Percentiles rank a stretch among this genome's conserved stretches.
phyloP scores from a whole-genome alignment of 2,329 filamentous ascomycete species.

The Sclerotinia spermophila region DNA sequence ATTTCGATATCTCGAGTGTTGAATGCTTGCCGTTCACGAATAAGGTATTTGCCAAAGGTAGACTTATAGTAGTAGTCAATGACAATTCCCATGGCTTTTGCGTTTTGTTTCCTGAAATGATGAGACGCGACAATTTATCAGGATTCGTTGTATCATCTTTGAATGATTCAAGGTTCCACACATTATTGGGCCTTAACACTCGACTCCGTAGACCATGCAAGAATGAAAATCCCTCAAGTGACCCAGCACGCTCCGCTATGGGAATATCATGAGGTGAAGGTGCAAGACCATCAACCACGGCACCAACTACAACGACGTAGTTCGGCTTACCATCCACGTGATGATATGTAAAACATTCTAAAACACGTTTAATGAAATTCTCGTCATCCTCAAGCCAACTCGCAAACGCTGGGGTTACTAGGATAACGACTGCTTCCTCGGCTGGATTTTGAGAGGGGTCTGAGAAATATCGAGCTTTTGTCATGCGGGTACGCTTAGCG shows the following conservation, averaged over 20 bases:
- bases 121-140: slow-evolving; percentile 26
- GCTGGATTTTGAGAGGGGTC: neutral
- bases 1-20: slow-evolving; percentile 50
- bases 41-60: slow-evolving; percentile 74
- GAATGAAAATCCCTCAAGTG: slow-evolving; percentile 48
- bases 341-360: slow-evolving; percentile 23
- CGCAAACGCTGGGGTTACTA: slow-evolving; percentile 37
- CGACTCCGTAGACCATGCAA: slow-evolving; percentile 43
- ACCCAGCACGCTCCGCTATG: neutral
- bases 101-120: slow-evolving; percentile 23
- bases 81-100: neutral
- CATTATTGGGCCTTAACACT: slow-evolving; percentile 37
- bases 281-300: slow-evolving; percentile 54
- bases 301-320: slow-evolving; percentile 43
- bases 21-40: slow-evolving; percentile 66
- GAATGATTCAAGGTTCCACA: slow-evolving; percentile 1
- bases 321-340: neutral
- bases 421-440: slow-evolving; percentile 32
- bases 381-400: slow-evolving; percentile 33
- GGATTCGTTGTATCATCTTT: neutral
- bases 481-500: neutral
- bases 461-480: neutral
- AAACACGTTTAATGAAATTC: slow-evolving; percentile 31
- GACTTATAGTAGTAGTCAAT: slow-evolving; percentile 28
- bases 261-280: slow-evolving; percentile 24